Base-by-base conservation (phyloP, 2,329 filamentous ascomycete species). In the Orbilia javanica region DNA sequence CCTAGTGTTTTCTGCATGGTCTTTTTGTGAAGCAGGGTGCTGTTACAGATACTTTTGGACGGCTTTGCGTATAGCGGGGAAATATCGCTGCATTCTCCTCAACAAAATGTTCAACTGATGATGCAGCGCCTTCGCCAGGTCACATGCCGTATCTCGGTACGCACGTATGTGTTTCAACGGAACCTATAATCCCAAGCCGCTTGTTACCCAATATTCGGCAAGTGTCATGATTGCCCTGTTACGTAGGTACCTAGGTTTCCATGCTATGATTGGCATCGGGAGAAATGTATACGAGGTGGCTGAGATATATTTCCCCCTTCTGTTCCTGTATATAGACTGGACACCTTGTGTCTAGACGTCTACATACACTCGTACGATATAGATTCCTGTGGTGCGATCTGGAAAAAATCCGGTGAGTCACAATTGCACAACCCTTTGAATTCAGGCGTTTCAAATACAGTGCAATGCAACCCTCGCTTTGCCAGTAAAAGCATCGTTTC, bases 401-500 rank as follows among this genome's bases (percentile, higher is more conserved):
- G 48, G 60, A 20, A 68, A 48, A 66, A 66, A 34, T 18, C 46
- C 42, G 39, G 46, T 31, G 27, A 66, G 73, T 66, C 73, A 71
- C 15, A n/a, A n/a, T n/a, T n/a, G n/a, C n/a, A n/a, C 13, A 60
- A 53, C 53, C 63, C 29, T 55, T 55, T 20, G 22, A 63, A 64
- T 42, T 55, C 57, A 31, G 34, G 10, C 27, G 73, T 77, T 77
- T 77, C 73, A 77, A 42, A 10, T 77, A 77, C 46, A 77, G 62
- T 60, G 50, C 31, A 77, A 71, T 77, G 73, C 73, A 77, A 77
- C 73, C 73, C 42, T 77, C 73, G 73, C 73, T 77, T 77, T 77
- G 11, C 66, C 50, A 60, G 73, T 31, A 74, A 71, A 77, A 77
- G 34, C 29, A 55, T 77, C 67, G 62, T 71, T 65, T 67, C 66